A percentile compares a stretch with the other conserved stretches of the same genome.
phyloP scores from a whole-genome alignment of 1,139 yeast species.

The Lodderomyces parapsilosis region DNA sequence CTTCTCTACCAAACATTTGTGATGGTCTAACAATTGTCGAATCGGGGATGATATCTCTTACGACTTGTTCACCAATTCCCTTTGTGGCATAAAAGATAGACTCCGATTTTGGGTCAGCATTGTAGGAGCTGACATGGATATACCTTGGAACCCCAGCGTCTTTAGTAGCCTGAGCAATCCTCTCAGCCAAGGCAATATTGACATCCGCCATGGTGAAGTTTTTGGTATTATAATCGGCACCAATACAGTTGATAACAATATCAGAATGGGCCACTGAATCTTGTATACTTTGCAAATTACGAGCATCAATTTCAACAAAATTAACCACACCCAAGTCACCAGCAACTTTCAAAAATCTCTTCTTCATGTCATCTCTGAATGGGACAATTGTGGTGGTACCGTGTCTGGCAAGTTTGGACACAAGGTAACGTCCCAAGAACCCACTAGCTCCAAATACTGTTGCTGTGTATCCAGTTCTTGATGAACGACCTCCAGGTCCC shows the following conservation, averaged over 20 bases:
- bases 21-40: slow-evolving; percentile 86
- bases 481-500: slow-evolving; percentile 83
- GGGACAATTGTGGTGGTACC: slow-evolving; percentile 81
- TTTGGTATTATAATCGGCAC: slow-evolving; percentile 76
- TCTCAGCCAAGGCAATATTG: slow-evolving; percentile 73
- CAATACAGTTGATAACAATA: slow-evolving; percentile 78
- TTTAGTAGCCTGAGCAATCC: slow-evolving; percentile 73
- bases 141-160: slow-evolving; percentile 75
- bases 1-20: slow-evolving; percentile 78
- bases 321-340: slow-evolving; percentile 90
- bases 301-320: slow-evolving; percentile 78
- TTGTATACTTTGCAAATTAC: slow-evolving; percentile 74
- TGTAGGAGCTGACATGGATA: slow-evolving; percentile 78
- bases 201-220: slow-evolving; percentile 82
- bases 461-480: slow-evolving; percentile 89
- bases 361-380: slow-evolving; percentile 75
- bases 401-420: slow-evolving; percentile 73
- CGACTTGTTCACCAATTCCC: slow-evolving; percentile 75
- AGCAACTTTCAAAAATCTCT: slow-evolving; percentile 75
- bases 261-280: slow-evolving; percentile 81
- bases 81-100: slow-evolving; percentile 78
- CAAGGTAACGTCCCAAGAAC: slow-evolving; percentile 71
- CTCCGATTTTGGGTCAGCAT: slow-evolving; percentile 67
- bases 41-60: slow-evolving; percentile 65
- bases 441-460: slow-evolving; percentile 88